Percentiles rank a stretch among this genome's conserved stretches.
Conservation (phyloP, 1,284 basidiomycete genomes). For the Tremellales sp. region DNA sequence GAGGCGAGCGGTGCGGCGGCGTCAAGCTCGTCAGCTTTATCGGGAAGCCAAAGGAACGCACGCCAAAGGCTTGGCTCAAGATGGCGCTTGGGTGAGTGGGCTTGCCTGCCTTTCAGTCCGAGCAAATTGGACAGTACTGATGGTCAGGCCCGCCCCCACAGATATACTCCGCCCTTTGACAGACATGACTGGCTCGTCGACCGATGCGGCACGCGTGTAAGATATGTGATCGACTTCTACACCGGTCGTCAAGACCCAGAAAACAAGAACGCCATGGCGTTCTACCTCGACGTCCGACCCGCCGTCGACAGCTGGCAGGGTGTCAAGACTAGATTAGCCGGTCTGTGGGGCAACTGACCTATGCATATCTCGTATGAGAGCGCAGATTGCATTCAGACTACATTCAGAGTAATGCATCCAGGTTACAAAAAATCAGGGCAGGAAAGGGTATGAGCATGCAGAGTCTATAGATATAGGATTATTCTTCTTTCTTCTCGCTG, state of each 20-base stretch:
- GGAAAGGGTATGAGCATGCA: too few relatives aligned
- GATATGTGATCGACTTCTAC: slow-evolving; percentile 99
- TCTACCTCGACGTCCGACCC: slow-evolving; percentile 91
- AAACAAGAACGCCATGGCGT: slow-evolving; percentile 52
- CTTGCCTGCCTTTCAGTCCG: background rate
- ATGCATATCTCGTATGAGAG: too few relatives aligned
- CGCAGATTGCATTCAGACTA: too few relatives aligned
- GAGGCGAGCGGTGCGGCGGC: slow-evolving; percentile 76
- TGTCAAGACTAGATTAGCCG: slow-evolving; percentile 61
- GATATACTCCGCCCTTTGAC: slow-evolving; percentile 92
- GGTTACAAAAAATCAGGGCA: too few relatives aligned
- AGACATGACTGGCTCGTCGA: slow-evolving; percentile 97
- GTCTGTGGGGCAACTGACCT: slow-evolving; percentile 15
- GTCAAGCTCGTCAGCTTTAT: slow-evolving; percentile 48
- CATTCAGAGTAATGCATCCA: too few relatives aligned
- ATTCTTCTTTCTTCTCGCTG: too few relatives aligned
- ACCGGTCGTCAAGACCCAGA: slow-evolving; percentile 63
- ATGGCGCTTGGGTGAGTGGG: slow-evolving; percentile 74
- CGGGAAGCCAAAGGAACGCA: slow-evolving; percentile 55
- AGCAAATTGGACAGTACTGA: background rate
- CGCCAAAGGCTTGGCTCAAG: slow-evolving; percentile 76
- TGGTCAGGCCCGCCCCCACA: slow-evolving; percentile 35
- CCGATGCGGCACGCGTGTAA: slow-evolving; percentile 77
- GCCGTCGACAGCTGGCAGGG: slow-evolving; percentile 90
- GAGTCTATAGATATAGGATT: too few relatives aligned